phyloP scores from a whole-genome alignment of 805 yeast genomes.

The Wickerhamomyces chambardii region DNA sequence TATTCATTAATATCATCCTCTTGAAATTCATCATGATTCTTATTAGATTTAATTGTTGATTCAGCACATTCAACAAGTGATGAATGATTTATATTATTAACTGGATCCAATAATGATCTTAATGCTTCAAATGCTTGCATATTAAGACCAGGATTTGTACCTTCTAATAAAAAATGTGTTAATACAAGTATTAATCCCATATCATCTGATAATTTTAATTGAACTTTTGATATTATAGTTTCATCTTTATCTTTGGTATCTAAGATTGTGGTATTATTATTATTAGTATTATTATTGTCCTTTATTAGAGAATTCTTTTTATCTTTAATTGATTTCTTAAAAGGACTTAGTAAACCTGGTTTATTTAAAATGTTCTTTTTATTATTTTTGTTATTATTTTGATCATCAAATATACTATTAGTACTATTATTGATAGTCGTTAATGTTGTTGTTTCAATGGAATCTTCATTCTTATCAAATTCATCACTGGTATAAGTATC shows the following conservation, averaged over 20 bases:
- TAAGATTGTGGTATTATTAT: no score
- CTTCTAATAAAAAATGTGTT: conserved; percentile 51
- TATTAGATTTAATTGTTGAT: not conserved
- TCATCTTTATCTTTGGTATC: no score
- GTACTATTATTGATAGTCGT: conserved; percentile 1
- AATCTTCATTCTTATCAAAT: no score
- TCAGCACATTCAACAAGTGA: conserved; percentile 1
- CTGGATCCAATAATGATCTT: conserved; percentile 41
- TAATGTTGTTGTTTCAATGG: conserved; percentile 1
- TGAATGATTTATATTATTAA: conserved; percentile 1
- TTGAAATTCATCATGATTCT: conserved; percentile 5
- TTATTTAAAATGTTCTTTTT: no score
- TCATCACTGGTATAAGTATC: no score
- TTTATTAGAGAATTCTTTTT: not conserved
- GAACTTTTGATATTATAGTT: not conserved
- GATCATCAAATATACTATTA: not conserved
- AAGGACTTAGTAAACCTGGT: no score
- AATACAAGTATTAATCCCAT: conserved; percentile 49
- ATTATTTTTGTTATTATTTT: conserved; percentile 7
- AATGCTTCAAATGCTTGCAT: conserved; percentile 82
- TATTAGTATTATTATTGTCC: conserved; percentile 1
- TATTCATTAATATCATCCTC: conserved; percentile 4
- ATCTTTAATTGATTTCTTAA: no score
- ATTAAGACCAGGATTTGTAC: conserved; percentile 61
- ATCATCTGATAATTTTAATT: conserved; percentile 34